Evolutionary conservation across 768 basidiomycete genomes (phyloP).

Genomic region (Sutorius australiensis): DNA sequence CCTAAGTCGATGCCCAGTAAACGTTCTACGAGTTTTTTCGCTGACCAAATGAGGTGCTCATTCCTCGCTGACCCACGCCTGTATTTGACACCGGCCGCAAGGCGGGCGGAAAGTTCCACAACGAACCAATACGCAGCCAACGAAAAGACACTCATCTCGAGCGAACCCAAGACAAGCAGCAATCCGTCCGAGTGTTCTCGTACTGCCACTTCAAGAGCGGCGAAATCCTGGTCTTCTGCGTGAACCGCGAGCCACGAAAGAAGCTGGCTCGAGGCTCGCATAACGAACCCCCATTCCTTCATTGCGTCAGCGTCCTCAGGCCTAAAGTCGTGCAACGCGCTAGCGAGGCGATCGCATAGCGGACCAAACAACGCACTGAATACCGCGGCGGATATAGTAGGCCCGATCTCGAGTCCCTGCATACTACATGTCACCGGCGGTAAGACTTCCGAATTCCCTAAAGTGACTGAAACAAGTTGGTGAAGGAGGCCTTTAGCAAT

Average conservation of each 20-base stretch:
- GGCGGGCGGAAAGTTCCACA: conserved; percentile 52
- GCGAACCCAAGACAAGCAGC: conserved; percentile 36
- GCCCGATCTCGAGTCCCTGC: conserved; percentile 42
- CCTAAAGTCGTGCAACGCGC: conserved; percentile 36
- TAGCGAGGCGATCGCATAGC: conserved; percentile 43
- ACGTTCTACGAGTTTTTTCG: conserved; percentile 42
- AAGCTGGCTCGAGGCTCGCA: conserved; percentile 41
- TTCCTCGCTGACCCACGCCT: conserved; percentile 27
- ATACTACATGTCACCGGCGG: conserved; percentile 32
- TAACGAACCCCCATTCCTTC: conserved; percentile 39
- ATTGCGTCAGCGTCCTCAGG: conserved; percentile 18
- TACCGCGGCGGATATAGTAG: conserved; percentile 39
- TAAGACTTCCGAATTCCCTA: conserved; percentile 22
- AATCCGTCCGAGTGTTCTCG: conserved; percentile 38
- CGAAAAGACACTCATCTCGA: conserved; percentile 32
- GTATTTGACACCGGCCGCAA: conserved; percentile 26
- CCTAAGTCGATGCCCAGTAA: conserved; percentile 56
- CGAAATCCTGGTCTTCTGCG: conserved; percentile 32
- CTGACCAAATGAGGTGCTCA: conserved; percentile 22
- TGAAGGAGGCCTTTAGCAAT: conserved; percentile 58
- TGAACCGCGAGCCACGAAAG: conserved; percentile 43
- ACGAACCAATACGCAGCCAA: conserved; percentile 59
- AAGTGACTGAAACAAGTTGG: conserved; percentile 47
- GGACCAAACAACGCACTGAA: conserved; percentile 46
- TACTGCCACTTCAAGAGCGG: conserved; percentile 31